Base-by-base conservation (phyloP, 2,329 filamentous ascomycete species). In the Leptographium galeiforme region DNA sequence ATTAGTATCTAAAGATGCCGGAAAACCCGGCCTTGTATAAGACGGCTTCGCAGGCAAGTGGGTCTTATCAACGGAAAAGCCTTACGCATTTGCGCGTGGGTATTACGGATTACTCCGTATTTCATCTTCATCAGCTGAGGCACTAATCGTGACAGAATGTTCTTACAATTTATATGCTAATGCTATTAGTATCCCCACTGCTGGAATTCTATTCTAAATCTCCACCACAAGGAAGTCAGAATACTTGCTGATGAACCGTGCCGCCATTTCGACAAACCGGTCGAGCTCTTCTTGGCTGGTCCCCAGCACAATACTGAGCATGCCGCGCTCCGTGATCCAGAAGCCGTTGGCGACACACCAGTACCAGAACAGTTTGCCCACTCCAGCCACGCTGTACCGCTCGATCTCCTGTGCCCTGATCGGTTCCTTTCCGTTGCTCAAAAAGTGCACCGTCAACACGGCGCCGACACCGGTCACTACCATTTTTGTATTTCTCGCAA, bases 221-320 rank as follows among this genome's bases (percentile, higher is more conserved):
- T 36, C 34, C 8, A 36, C 34, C 34, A 13, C 18, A 2, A 44
- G 8, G 2, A 44, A n/a, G 3, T 8, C 18, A 11, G 41, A 8
- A 16, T 44, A 44, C 41, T 19, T 19, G 7, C 8, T n/a, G 6
- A 44, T n/a, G 10, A 44, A 44, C 41, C 8, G 8, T 10, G 41
- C 41, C n/a, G 14, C 41, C 53, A 55, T 13, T 12, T 77, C 41
- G 75, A 63, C 79, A 60, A 79, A 74, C 61, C 71, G 76, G 18
- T 81, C 46, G 39, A 57, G 54, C 54, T 58, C 57, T 46, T 51
- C 53, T 52, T 44, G 41, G 5, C 55, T 52, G 32, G 55, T 57
- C 52, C 57, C 57, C 52, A 58, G 41, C 36, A 53, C 52, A 30
- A 58, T 11, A 52, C 55, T 46, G 54, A 54, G 54, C 57, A 44